phyloP scores from a whole-genome alignment of 805 yeast species.

The Candida tibetensis region DNA sequence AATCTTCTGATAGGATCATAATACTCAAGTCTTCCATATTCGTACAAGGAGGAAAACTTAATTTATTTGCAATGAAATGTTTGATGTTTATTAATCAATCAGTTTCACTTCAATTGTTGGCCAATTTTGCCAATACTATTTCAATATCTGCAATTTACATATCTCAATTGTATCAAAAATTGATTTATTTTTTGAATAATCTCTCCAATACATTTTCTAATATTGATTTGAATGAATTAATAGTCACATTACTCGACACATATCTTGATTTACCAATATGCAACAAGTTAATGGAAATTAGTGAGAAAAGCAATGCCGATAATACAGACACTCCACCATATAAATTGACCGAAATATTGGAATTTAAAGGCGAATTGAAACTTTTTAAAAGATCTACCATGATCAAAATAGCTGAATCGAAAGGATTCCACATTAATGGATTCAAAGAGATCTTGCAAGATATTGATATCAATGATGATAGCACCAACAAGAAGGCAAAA shows the following conservation, averaged over 20 bases:
- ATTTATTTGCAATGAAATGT: slow-evolving; percentile 25
- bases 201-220: slow-evolving; percentile 22
- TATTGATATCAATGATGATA: slow-evolving; percentile 2
- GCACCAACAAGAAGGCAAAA: neutral
- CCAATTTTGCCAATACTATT: slow-evolving; percentile 33
- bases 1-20: slow-evolving; percentile 1
- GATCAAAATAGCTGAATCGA: slow-evolving; percentile 20
- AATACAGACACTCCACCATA: slow-evolving; percentile 6
- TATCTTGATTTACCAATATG: slow-evolving; percentile 28
- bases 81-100: slow-evolving; percentile 38
- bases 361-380: slow-evolving; percentile 49
- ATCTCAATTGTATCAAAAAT: slow-evolving; percentile 36
- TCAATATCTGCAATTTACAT: slow-evolving; percentile 43
- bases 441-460: slow-evolving; percentile 21
- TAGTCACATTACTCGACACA: slow-evolving; percentile 38
- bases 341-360: slow-evolving; percentile 25
- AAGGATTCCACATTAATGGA: slow-evolving; percentile 20
- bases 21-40: slow-evolving; percentile 5
- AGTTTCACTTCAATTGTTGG: slow-evolving; percentile 33
- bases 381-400: slow-evolving; percentile 47
- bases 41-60: slow-evolving; percentile 10
- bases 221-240: slow-evolving; percentile 35
- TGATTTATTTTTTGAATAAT: slow-evolving; percentile 41
- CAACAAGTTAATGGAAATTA: slow-evolving; percentile 24
- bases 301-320: slow-evolving; percentile 13